Conservation (phyloP, 305 asterid genomes). For the Fraxinus dipetala region DNA sequence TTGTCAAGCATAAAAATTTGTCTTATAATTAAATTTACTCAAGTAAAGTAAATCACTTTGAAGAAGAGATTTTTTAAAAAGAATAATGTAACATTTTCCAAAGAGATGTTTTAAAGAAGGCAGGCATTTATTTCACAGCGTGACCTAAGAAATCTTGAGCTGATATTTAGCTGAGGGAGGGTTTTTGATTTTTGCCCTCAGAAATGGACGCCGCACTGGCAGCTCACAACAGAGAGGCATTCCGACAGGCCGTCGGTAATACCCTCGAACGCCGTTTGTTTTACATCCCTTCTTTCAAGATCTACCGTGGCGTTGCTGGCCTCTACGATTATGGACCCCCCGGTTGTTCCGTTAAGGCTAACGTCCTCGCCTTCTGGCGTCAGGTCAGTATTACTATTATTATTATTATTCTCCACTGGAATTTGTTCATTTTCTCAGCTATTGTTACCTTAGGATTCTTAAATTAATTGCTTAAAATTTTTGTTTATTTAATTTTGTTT, state of each 20-base stretch:
- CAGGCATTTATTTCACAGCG: not conserved
- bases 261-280: constrained; percentile 74
- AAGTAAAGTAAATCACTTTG: too few relatives aligned
- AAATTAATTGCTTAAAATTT: not conserved
- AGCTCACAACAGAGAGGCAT: constrained; percentile 58
- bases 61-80: too few relatives aligned
- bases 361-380: constrained; percentile 89
- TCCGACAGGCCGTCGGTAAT: constrained; percentile 63
- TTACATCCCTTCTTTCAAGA: constrained; percentile 79
- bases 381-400: constrained; percentile 39
- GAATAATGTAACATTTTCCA: not conserved
- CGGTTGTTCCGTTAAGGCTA: constrained; percentile 82
- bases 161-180: not conserved
- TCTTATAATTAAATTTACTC: too few relatives aligned
- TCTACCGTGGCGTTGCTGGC: constrained; percentile 90
- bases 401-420: not conserved
- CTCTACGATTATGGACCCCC: constrained; percentile 92
- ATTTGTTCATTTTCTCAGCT: not conserved
- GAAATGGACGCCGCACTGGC: constrained; percentile 56
- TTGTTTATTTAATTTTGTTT: too few relatives aligned
- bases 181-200: not conserved
- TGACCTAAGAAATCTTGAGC: not conserved
- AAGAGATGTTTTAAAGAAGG: not conserved
- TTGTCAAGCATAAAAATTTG: too few relatives aligned
- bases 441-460: not conserved